A percentile compares a stretch with the other conserved stretches of the same genome.
Evolutionary conservation across 2,329 filamentous ascomycete genomes (phyloP).

Genomic region (Apiospora marii): DNA sequence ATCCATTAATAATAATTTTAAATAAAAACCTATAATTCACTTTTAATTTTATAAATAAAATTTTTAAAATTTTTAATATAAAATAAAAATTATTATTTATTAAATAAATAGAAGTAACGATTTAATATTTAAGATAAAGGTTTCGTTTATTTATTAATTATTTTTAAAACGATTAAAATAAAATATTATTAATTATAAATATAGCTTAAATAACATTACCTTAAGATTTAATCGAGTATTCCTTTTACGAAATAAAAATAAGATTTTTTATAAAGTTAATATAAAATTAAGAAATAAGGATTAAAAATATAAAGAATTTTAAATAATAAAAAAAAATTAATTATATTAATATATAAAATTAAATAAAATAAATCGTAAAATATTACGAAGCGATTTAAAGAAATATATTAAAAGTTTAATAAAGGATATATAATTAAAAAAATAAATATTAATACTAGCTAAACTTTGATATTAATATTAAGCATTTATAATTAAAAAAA

Average conservation of each 20-base stretch:
- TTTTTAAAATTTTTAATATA: background rate
- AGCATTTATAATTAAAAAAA: background rate
- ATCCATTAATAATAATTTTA: too few relatives aligned
- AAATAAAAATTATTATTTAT: background rate
- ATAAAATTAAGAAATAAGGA: background rate
- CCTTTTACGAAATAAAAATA: background rate
- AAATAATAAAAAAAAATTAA: background rate
- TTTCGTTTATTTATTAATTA: background rate
- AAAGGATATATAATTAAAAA: background rate
- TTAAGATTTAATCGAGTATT: background rate
- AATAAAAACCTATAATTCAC: too few relatives aligned
- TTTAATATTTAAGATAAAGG: background rate
- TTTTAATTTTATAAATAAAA: background rate
- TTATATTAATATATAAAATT: background rate
- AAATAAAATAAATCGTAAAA: background rate
- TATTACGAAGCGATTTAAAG: background rate
- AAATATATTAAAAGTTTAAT: background rate
- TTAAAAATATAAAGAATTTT: background rate
- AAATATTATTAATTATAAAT: background rate
- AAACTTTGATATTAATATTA: background rate
- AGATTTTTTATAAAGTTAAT: background rate
- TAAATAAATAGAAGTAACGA: background rate
- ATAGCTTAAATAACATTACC: background rate
- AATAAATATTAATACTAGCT: background rate
- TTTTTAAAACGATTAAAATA: background rate